Evolutionary conservation across 345 rosid species (phyloP), one percentile per base, ranked within the genome.

Genomic region (Populus alba): DNA sequence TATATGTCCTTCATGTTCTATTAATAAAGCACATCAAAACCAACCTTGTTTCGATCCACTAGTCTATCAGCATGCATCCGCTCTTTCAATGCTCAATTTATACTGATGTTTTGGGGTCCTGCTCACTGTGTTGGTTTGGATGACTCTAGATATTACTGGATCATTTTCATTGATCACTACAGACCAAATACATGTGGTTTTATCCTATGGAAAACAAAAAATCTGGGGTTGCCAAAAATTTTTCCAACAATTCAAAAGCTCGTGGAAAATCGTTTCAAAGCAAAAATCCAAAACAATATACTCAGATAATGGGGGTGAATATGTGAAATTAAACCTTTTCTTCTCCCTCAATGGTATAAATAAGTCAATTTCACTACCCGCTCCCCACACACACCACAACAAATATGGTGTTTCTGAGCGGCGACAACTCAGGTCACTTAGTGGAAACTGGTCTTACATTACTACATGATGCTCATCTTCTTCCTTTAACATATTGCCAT

Each of bases 241-340:
- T 15, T 15, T 49, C 15, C 0, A 1, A n/a, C 55, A 49, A 4
- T 49, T 49, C 6, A 49, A 15, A 49, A 49, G 0, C 22, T 49
- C 18, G 0, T 49, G 0, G 22, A 49, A 49, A 49, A 16, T 1
- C 6, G 0, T 0, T 49, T 13, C 55, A 16, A 4, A 16, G 7
- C 20, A 49, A 49, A 49, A 49, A n/a, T 49, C 1, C 55, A 49
- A 16, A 49, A 6, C 22, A 15, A n/a, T 49, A 49, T 49, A 16
- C 20, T 49, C 18, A 16, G 20, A 49, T 45, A 49, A 49, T 49
- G 2, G 55, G 53, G 55, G 7, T 4, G 2, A 49, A 49, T 0
- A 16, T 6, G 16, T 49, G 22, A 49, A 7, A 16, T 5, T 49
- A 49, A 49, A 49, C 13, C 20, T 1, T 49, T 16, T 49, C 12